A percentile compares a stretch with the other conserved stretches of the same genome.
Conservation (phyloP, 345 rosid species). For the Brassica carinata region DNA sequence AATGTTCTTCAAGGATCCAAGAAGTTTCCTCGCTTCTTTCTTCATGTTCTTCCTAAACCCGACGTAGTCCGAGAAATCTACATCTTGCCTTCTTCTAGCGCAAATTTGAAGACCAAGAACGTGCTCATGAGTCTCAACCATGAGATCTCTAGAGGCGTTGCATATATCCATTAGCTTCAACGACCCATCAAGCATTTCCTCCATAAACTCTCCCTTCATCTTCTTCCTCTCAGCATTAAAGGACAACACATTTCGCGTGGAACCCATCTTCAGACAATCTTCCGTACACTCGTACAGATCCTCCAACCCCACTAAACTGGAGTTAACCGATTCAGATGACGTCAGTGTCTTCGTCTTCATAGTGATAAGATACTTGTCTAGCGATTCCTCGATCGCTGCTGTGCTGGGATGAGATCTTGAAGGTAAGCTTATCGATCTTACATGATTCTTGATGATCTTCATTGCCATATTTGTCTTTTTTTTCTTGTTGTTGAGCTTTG, state of each 20-base stretch:
- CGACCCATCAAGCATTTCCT: conserved; percentile 62
- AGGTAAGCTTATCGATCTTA: conserved; percentile 66
- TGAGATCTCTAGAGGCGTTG: conserved; percentile 56
- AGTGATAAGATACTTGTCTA: conserved; percentile 45
- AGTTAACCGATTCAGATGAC: conserved; percentile 46
- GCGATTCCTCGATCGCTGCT: conserved; percentile 53
- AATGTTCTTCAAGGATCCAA: conserved; percentile 51
- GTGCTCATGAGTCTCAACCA: conserved; percentile 53
- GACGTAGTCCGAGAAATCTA: conserved; percentile 30
- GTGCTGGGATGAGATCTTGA: conserved; percentile 76
- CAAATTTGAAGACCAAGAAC: conserved; percentile 58
- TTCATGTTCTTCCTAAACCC: conserved; percentile 59
- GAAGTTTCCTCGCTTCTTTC: conserved; percentile 57
- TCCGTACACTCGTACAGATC: conserved; percentile 50
- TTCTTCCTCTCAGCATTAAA: conserved; percentile 17
- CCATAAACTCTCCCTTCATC: conserved; percentile 42
- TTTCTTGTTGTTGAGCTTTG: conserved; percentile 4
- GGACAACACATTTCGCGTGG: conserved; percentile 51
- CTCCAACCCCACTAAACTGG: conserved; percentile 47
- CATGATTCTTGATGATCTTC: conserved; percentile 50
- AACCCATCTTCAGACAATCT: conserved; percentile 60
- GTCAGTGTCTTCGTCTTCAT: conserved; percentile 39
- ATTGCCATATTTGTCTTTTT: conserved; percentile 15
- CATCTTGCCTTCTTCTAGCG: conserved; percentile 49
- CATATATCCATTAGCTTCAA: conserved; percentile 63